Evolutionary conservation across 2,329 filamentous ascomycete genomes (phyloP), one percentile per base, ranked within the genome.

Genomic region (Capronia americana): DNA sequence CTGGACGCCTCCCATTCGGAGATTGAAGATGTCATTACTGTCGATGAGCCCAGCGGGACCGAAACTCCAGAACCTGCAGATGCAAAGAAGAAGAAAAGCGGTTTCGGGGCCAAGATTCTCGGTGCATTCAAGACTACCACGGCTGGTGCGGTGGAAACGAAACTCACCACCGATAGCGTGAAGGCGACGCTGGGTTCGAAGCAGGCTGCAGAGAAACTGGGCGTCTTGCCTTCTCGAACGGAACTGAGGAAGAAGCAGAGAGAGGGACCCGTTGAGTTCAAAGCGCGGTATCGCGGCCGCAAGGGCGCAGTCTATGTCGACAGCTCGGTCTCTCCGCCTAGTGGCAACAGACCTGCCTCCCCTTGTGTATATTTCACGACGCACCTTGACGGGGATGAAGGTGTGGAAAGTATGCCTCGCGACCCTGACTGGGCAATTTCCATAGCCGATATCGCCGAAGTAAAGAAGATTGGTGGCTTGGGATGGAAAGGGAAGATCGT

Each of bases 401-500:
- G 84, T 23, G 70, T 87, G 4, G 84, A 88, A 28, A 75, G 68
- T 26, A 76, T 78, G 50, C 82, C 86, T 48, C 71, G 84, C 26
- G 79, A 85, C 64, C 87, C 90, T 0, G 77, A 86, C 0, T 96
- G 91, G 86, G 88, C 85, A 5, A 82, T 95, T 0, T 84, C 90
- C 0, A 84, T 95, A 3, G 83, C 83, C 0, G 90, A 94, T 17
- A 89, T 96, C 54, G 80, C 77, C 58, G 91, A 93, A 76, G 74
- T 96, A 61, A 90, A 88, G 76, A 96, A 96, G 79, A 81, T 93
- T 1, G 92, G 92, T 4, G 92, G 92, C 0, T 82, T 93, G 41
- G 91, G 92, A 0, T 96, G 92, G 92, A 96, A 95, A 79, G 88
- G 88, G 1, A 94, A 92, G 80, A 79, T 95, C 57, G 84, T 95